Base-by-base conservation (phyloP, 768 basidiomycete genomes). In the Boletus sp. region DNA sequence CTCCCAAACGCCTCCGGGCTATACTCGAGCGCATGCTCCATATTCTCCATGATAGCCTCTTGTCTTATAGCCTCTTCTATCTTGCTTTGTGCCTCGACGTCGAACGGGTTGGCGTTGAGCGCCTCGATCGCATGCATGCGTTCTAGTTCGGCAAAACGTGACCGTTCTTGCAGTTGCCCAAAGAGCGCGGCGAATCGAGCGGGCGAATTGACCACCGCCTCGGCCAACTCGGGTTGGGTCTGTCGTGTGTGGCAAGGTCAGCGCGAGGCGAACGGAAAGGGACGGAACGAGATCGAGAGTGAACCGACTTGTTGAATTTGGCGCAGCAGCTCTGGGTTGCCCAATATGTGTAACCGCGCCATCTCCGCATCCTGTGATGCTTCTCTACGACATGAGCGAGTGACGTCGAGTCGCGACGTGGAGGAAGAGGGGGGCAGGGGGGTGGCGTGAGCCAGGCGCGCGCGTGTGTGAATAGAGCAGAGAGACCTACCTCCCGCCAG, bases 31-130 rank as follows among this genome's bases (percentile, higher is more conserved):
- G 97, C 97, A 74, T 97, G 93, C 56, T 90, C 85, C 81, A 95
- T 79, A 67, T 97, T 97, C 77, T 98, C 95, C 64, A 87, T 73
- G 37, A 98, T 89, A 2, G 90, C 91, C 68, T 97, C 83, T 69
- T 93, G 89, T 57, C 89, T 75, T 60, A 99, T 98, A 5, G 86
- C 85, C 67, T 98, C 97, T 72, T 96, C 97, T 54, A 99, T 99
- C 77, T 81, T 86, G 57, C 78, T 79, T 74, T 98, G 97, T 1
- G 94, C 94, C 68, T 98, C 94, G 1, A 97, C 75, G 67, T 97
- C 87, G 73, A 82, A 98, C 1, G 96, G 94, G 72, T 98, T 87
- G 1, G 89, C 87, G 63, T 96, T 90, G 58, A 98, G 80, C 15
- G 76, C 73, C 61, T 78, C 79, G 47, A 89, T 82, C 69, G 86